These are phyloP conservation scores for Chaetomidium leptoderma DNA, from an alignment of 495 filamentous ascomycete genomes.

Conservation along the genomic window DNA sequence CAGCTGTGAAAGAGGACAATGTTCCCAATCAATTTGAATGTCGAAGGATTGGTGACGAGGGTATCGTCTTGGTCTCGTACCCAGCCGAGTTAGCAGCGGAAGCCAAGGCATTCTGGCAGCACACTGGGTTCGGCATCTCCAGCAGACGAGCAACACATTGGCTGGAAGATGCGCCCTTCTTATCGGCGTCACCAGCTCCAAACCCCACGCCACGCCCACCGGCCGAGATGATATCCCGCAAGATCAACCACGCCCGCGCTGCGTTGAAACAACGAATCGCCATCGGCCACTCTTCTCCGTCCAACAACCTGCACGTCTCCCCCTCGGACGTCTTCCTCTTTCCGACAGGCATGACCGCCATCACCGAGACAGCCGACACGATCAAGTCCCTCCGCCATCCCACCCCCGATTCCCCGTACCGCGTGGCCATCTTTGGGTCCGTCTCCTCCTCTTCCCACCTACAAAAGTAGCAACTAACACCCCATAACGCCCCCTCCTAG, in stretches of 20 bases:
- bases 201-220: not conserved
- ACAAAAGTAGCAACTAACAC: not conserved
- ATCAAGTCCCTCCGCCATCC: conserved; percentile 3
- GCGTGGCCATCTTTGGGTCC: conserved; percentile 22
- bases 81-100: conserved; percentile 6
- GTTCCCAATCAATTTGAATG: not conserved
- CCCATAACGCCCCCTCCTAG: too few relatives aligned
- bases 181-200: not conserved
- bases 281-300: not conserved
- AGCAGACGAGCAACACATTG: conserved; percentile 24
- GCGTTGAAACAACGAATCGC: conserved; percentile 10
- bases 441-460: not conserved
- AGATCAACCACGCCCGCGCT: not conserved
- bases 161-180: conserved; percentile 14
- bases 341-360: conserved; percentile 25
- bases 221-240: not conserved
- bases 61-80: conserved; percentile 18
- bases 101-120: conserved; percentile 29
- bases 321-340: conserved; percentile 24
- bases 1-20: not conserved
- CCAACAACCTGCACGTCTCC: not conserved
- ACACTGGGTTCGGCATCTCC: conserved; percentile 32
- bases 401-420: not conserved
- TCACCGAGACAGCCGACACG: conserved; percentile 7
- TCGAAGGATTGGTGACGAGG: conserved; percentile 3